These are phyloP conservation scores for Chenopodium suecicum DNA, from an alignment of 148 eudicot species.

Conservation along the genomic window DNA sequence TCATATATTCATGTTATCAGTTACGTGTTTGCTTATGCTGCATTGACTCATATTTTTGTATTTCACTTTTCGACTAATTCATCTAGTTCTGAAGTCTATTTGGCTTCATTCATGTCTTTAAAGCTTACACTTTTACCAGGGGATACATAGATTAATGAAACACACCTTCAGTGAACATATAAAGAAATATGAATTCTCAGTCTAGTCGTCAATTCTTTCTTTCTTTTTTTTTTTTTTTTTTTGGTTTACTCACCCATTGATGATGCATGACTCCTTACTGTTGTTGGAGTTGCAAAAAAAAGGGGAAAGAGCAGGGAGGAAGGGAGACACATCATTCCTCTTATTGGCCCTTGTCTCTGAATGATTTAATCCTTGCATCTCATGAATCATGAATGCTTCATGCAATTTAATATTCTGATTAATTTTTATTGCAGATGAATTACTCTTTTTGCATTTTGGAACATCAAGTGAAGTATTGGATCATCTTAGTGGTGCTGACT, in stretches of 20 bases:
- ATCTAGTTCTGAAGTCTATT: constrained; percentile 13
- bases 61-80: neutral
- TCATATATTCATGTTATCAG: constrained; percentile 8
- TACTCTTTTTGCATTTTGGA: constrained; percentile 89
- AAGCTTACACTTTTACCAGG: neutral
- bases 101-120: neutral
- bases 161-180: neutral
- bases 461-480: constrained; percentile 97
- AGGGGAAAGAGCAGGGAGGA: neutral
- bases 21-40: constrained; percentile 21
- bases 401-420: neutral
- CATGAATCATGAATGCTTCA: neutral
- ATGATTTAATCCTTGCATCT: too few relatives aligned
- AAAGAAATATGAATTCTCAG: neutral
- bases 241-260: neutral
- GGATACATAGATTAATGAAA: neutral
- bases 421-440: constrained; percentile 58
- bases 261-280: neutral
- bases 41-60: constrained; percentile 3
- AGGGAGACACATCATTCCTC: neutral
- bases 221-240: neutral
- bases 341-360: neutral
- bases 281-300: neutral
- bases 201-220: neutral
- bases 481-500: constrained; percentile 70